Base-by-base conservation (phyloP, 441 rosid genomes). In the Pelargonium myrrhifolium region DNA sequence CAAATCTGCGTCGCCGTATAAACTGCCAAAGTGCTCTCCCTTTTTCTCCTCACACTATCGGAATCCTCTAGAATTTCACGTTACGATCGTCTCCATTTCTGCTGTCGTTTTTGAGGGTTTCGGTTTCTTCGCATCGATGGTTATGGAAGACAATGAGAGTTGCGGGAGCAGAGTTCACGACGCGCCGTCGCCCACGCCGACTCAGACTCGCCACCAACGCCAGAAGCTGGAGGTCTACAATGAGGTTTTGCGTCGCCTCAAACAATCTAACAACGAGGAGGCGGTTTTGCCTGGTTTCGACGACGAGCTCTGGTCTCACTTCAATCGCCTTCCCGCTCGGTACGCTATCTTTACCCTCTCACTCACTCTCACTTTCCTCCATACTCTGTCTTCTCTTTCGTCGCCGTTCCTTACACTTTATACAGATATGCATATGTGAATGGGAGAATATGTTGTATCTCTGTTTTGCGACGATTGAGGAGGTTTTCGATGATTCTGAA, bases 311-410 rank as follows among this genome's bases (percentile, higher is more conserved):
- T 87, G 87, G 93, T 40, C 78, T 67, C 93, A 87, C 84, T 87
- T 87, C 76, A 81, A 77, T 68, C 90, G 90, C 42, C 88, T 87
- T 65, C 93, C 93, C 2, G 68, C 85, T 45, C 75, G 93, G 93
- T 87, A 72, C 9, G 37, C 37, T 31, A 31, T 5, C 37, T 28
- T 28, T 28, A 28, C 31, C 31, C 4, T 28, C 1, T 28, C 31
- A 28, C 0, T 4, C 0, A 31, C 37, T 31, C 31, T 28, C 31
- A 28, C 31, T 28, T 28, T 28, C 31, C 31, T 28, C 31, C 31
- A 28, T 3, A 28, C 3, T 28, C 31, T 3, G 2, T 2, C 3
- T 4, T 28, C 3, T 4, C 3, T 28, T 28, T 28, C 3, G 3
- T 28, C 31, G 31, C 31, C 31, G 31, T 28, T 28, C 31, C 31